Evolutionary conservation across 139 green algal species (phyloP).

Genomic region (Nannochloris sp.): DNA sequence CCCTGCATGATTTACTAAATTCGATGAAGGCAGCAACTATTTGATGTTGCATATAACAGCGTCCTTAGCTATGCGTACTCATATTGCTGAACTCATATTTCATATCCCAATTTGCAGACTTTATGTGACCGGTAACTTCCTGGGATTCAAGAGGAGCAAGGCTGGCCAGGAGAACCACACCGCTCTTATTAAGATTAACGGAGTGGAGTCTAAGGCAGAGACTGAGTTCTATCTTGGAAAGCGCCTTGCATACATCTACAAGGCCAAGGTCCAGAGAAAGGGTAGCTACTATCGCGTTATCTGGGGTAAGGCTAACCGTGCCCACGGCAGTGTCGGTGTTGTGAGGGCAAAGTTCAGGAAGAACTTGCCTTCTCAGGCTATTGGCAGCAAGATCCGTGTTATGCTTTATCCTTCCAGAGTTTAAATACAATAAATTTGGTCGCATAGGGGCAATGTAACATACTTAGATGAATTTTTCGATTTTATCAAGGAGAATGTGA

Average conservation of each 20-base stretch:
- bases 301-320: conserved; percentile 88
- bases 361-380: conserved; percentile 82
- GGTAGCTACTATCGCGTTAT: conserved; percentile 85
- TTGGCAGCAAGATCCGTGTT: conserved; percentile 70
- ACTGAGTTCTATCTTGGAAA: conserved; percentile 96
- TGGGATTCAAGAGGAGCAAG: conserved; percentile 72
- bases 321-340: conserved; percentile 85
- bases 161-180: conserved; percentile 83
- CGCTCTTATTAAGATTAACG: conserved; percentile 86
- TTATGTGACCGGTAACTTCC: conserved; percentile 56
- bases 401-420: conserved; percentile 84
- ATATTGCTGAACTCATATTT: too few species aligned
- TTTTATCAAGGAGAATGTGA: too few species aligned
- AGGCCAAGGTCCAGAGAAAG: conserved; percentile 96
- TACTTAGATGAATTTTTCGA: too few species aligned
- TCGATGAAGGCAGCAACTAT: too few species aligned
- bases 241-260: conserved; percentile 98
- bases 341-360: conserved; percentile 93
- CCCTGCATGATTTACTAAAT: not conserved
- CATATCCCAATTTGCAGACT: conserved; percentile 47
- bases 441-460: too few species aligned
- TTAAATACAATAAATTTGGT: conserved; percentile 39
- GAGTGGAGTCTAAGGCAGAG: conserved; percentile 80
- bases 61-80: not conserved
- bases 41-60: not conserved